Percentiles rank a stretch among this genome's conserved stretches.
Evolutionary conservation across 2,329 filamentous ascomycete genomes (phyloP).

Genomic region (Blastomyces parvus): DNA sequence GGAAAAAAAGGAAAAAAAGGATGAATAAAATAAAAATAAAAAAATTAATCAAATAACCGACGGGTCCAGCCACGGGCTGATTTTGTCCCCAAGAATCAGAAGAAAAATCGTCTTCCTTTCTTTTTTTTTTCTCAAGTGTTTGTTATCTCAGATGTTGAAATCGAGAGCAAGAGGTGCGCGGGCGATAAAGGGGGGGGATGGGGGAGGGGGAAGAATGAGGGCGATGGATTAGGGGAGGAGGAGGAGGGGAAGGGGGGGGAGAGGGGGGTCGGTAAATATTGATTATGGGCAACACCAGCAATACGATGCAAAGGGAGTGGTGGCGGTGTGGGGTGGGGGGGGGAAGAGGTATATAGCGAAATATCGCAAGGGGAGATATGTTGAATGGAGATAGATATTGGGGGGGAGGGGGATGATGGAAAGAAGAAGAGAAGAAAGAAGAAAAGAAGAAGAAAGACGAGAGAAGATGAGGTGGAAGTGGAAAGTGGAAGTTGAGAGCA

Average conservation of each 20-base stretch:
- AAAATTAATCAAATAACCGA: neutral
- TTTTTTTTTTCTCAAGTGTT: neutral
- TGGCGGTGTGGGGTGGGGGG: conserved; percentile 1
- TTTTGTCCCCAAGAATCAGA: conserved; percentile 12
- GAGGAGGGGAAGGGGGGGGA: no score
- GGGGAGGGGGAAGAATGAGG: neutral
- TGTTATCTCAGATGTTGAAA: conserved; percentile 4
- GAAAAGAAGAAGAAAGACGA: conserved; percentile 14
- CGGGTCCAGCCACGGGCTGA: conserved; percentile 35
- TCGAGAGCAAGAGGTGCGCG: neutral
- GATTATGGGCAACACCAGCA: conserved; percentile 1
- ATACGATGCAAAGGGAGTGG: conserved; percentile 15
- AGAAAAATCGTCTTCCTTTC: conserved; percentile 1
- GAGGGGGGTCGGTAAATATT: neutral
- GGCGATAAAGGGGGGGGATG: no score
- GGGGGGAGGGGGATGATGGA: conserved; percentile 16
- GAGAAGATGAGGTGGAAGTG: conserved; percentile 17
- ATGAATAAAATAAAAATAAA: conserved; percentile 16
- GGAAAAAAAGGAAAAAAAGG: conserved; percentile 4
- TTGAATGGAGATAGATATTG: conserved; percentile 14
- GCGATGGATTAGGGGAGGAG: neutral
- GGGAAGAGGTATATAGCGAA: conserved; percentile 17
- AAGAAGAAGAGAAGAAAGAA: conserved; percentile 16
- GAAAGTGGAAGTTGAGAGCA: conserved; percentile 11
- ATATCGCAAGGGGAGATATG: conserved; percentile 13